phyloP scores from a whole-genome alignment of 371 early-diverging fungal genomes.

The Rhizopus delemar region DNA sequence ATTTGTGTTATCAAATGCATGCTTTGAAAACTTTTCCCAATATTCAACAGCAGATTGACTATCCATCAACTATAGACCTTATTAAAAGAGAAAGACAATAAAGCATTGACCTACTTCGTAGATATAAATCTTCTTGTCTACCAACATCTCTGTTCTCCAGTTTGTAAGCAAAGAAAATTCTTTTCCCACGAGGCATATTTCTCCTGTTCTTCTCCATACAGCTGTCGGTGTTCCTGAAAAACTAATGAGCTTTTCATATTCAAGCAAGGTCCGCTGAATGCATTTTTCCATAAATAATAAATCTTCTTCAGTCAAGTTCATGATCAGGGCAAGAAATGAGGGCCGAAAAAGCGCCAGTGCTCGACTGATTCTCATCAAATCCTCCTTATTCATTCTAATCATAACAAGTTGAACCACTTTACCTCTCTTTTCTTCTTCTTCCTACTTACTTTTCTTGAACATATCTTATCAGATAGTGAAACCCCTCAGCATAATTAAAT shows the following conservation, averaged over 20 bases:
- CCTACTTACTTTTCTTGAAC: slow-evolving; percentile 67
- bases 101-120: slow-evolving; percentile 36
- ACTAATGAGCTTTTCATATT: slow-evolving; percentile 63
- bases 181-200: slow-evolving; percentile 89
- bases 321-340: slow-evolving; percentile 85
- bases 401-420: background rate
- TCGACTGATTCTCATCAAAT: slow-evolving; percentile 83
- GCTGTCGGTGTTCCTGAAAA: slow-evolving; percentile 93
- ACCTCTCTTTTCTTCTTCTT: too few relatives aligned
- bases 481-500: slow-evolving; percentile 88
- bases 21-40: slow-evolving; percentile 88
- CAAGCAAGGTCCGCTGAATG: slow-evolving; percentile 83
- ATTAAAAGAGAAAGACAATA: background rate
- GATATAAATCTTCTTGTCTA: slow-evolving; percentile 79
- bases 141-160: slow-evolving; percentile 80
- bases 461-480: slow-evolving; percentile 79
- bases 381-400: slow-evolving; percentile 76
- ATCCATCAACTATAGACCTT: slow-evolving; percentile 78
- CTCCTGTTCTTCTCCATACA: slow-evolving; percentile 93
- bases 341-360: slow-evolving; percentile 88
- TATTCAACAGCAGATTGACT: slow-evolving; percentile 87
- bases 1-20: slow-evolving; percentile 88
- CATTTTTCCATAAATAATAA: slow-evolving; percentile 92
- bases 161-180: slow-evolving; percentile 88
- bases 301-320: slow-evolving; percentile 90